Base-by-base conservation (phyloP, 805 yeast species). In the Candida germanica region DNA sequence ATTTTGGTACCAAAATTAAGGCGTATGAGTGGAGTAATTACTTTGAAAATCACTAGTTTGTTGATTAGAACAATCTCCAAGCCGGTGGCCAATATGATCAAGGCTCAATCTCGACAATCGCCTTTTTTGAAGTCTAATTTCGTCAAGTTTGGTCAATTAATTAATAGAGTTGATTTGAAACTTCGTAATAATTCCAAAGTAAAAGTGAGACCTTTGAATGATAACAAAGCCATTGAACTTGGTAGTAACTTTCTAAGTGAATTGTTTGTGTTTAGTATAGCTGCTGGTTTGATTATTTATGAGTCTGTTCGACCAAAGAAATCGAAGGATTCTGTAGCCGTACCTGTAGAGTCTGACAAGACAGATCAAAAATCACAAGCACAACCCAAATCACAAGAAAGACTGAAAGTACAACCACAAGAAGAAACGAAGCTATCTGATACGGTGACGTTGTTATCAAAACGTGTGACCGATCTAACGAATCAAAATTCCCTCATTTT, bases 181-280 rank as follows among this genome's bases (percentile, higher is more conserved):
- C 59, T 87, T 39, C 71, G 89, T 34, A 70, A 76, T 73, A 75
- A 72, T 37, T 62, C 62, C 37, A 64, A 69, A 20, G 56, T 73
- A 31, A 75, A 73, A 48, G 73, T 86, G 6, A 71, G 94, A 31
- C 95, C 95, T 0, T 69, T 87, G 54, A 86, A 85, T 54, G 95
- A 86, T 47, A 76, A 79, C 9, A 80, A 78, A 50, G 95, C 96
- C 24, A 74, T 87, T 28, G 93, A 87, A 40, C 77, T 71, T 40
- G 95, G 95, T 1, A 93, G 95, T 29, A 82, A 73, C 38, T 77
- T 86, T 53, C 60, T 87, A 9, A 81, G 91, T 29, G 95, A 87
- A 54, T 55, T 79, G 21, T 82, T 87, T 50, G 78, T 87, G 13
- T 87, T 87, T 46, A 64, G 81, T 18, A 91, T 87, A 16, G 95